These are phyloP conservation scores for Moringa oleifera DNA, from an alignment of 345 rosid species.

Conservation along the genomic window DNA sequence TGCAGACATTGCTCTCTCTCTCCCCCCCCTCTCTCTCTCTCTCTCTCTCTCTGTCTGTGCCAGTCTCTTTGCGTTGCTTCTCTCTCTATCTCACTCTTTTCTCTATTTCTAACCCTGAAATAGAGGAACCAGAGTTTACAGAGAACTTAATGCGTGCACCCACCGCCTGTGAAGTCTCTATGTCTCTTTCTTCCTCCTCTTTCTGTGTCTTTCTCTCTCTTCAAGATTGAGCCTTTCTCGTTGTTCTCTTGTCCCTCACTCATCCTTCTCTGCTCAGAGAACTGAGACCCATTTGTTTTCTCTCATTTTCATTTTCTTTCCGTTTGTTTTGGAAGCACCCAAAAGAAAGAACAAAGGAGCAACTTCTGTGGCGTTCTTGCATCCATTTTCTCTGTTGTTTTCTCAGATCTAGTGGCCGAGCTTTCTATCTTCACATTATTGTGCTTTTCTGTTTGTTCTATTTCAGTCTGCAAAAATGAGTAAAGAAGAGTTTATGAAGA, in stretches of 20 bases:
- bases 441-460: constrained; percentile 19
- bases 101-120: constrained; percentile 30
- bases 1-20: constrained; percentile 22
- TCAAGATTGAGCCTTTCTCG: constrained; percentile 16
- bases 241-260: constrained; percentile 16
- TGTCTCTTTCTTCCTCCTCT: no score
- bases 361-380: constrained; percentile 14
- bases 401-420: constrained; percentile 42
- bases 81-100: constrained; percentile 23
- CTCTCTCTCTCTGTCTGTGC: constrained; percentile 20
- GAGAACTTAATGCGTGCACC: constrained; percentile 43
- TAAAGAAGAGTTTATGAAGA: constrained; percentile 97
- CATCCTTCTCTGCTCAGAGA: constrained; percentile 18
- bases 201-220: constrained; percentile 17
- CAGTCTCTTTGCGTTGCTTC: constrained; percentile 10
- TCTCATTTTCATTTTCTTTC: constrained; percentile 10
- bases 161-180: constrained; percentile 21
- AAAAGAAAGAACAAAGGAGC: constrained; percentile 11
- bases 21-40: constrained; percentile 24
- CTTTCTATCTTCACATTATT: constrained; percentile 6
- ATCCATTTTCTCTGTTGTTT: constrained; percentile 12
- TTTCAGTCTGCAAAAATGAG: constrained; percentile 50
- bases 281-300: constrained; percentile 19
- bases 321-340: constrained; percentile 9
- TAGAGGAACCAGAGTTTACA: constrained; percentile 30